Conservation (phyloP, 345 rosid genomes). For the Orychophragmus violaceus region DNA sequence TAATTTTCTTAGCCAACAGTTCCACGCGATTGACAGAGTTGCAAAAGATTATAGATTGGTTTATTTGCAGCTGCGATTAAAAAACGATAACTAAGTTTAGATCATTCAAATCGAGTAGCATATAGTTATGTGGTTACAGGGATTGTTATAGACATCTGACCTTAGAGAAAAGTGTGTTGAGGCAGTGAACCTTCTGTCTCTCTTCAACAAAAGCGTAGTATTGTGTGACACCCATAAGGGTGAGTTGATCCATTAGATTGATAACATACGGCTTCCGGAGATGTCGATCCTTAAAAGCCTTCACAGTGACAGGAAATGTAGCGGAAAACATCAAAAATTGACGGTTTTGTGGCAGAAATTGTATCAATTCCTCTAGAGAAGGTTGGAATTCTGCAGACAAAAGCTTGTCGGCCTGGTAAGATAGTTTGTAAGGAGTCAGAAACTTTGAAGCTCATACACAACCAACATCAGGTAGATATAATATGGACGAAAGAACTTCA, state of each 20-base stretch:
- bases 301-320: conserved; percentile 95
- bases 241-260: conserved; percentile 99
- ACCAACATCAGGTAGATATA: neutral
- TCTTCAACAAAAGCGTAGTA: conserved; percentile 99
- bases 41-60: conserved; percentile 97
- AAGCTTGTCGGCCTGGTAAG: conserved; percentile 92
- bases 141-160: conserved; percentile 33
- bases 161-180: conserved; percentile 98
- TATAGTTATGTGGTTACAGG: neutral
- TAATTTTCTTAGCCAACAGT: conserved; percentile 94
- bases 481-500: neutral
- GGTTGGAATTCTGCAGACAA: conserved; percentile 98
- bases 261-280: conserved; percentile 77
- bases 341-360: conserved; percentile 73
- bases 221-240: conserved; percentile 94
- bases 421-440: conserved; percentile 36
- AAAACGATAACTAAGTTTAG: neutral
- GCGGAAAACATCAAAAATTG: conserved; percentile 98
- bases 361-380: conserved; percentile 85
- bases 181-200: conserved; percentile 99
- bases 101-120: neutral
- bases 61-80: conserved; percentile 84
- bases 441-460: conserved; percentile 17
- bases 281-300: conserved; percentile 93
- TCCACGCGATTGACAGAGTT: conserved; percentile 99